phyloP scores from a whole-genome alignment of 345 rosid species.

The Linum trigynum region DNA sequence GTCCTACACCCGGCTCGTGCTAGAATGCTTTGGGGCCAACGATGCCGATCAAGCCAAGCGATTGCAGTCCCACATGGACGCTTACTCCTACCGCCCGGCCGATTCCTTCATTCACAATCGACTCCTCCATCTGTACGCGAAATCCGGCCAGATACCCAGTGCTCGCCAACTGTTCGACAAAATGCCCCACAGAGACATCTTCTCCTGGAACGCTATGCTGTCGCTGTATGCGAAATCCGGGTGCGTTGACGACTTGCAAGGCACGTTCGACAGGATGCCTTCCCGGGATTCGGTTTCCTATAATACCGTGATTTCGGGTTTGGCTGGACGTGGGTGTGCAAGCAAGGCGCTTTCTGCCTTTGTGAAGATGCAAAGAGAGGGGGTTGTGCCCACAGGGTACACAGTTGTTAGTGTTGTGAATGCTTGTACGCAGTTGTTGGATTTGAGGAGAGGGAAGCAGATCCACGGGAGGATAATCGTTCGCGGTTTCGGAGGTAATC shows the following conservation, averaged over 20 bases:
- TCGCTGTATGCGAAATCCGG: conserved; percentile 32
- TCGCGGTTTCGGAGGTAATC: conserved; percentile 22
- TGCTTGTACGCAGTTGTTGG: conserved; percentile 39
- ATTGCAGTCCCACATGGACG: conserved; percentile 45
- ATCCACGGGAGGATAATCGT: conserved; percentile 40
- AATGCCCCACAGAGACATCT: conserved; percentile 42
- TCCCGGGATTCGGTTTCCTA: conserved; percentile 42
- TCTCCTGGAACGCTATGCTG: conserved; percentile 57
- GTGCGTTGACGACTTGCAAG: conserved; percentile 28
- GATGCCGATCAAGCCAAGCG: conserved; percentile 41
- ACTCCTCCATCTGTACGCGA: conserved; percentile 40
- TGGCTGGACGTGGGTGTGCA: conserved; percentile 27
- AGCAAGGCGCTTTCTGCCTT: conserved; percentile 30
- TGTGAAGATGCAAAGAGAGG: conserved; percentile 28
- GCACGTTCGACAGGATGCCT: conserved; percentile 34
- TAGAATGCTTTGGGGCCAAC: conserved; percentile 35
- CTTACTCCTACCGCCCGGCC: conserved; percentile 24
- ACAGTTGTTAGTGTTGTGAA: conserved; percentile 41
- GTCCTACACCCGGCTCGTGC: conserved; percentile 38
- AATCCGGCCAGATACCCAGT: conserved; percentile 20
- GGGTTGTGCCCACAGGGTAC: conserved; percentile 35
- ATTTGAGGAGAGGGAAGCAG: conserved; percentile 46
- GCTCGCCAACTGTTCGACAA: conserved; percentile 45
- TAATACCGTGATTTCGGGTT: conserved; percentile 42
- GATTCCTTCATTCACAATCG: conserved; percentile 44